A percentile compares a stretch with the other conserved stretches of the same genome.
Conservation (phyloP, 345 rosid species). For the Euclidium syriacum region DNA sequence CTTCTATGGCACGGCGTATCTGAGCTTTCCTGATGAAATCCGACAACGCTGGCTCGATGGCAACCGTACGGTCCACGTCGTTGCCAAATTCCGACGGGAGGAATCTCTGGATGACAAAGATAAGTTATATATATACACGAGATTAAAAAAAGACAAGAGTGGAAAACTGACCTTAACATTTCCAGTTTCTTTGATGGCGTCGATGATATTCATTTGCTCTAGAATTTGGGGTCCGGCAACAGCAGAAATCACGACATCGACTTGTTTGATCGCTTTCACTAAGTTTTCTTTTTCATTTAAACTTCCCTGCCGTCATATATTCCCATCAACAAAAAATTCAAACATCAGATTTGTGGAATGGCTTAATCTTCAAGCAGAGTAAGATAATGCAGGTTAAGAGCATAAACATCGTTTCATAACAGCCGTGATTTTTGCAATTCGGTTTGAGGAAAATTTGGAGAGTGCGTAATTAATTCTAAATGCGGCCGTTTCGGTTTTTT, state of each 20-base stretch:
- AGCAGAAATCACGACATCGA: constrained; percentile 78
- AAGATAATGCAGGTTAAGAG: not conserved
- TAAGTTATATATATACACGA: not conserved
- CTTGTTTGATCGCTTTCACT: constrained; percentile 62
- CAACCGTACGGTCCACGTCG: constrained; percentile 49
- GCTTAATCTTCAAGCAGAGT: not conserved
- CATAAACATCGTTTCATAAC: not conserved
- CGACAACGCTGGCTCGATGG: constrained; percentile 44
- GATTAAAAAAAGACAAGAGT: not conserved
- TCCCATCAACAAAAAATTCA: not conserved
- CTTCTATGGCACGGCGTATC: constrained; percentile 52
- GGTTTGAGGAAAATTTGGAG: too few relatives aligned
- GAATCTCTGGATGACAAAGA: constrained; percentile 42
- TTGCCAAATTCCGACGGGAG: constrained; percentile 65
- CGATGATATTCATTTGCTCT: constrained; percentile 68
- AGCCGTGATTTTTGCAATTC: too few relatives aligned
- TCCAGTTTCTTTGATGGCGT: constrained; percentile 78
- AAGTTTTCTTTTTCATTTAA: constrained; percentile 53
- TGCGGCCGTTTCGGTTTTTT: too few relatives aligned
- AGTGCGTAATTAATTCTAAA: too few relatives aligned
- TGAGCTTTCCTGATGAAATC: constrained; percentile 42
- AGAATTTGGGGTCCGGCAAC: constrained; percentile 41
- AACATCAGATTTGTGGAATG: not conserved
- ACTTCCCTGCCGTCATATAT: constrained; percentile 17
- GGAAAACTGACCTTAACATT: constrained; percentile 56